A percentile compares a stretch with the other conserved stretches of the same genome.
Conservation (phyloP, 495 filamentous ascomycete species). For the Cetradonia linearis region DNA sequence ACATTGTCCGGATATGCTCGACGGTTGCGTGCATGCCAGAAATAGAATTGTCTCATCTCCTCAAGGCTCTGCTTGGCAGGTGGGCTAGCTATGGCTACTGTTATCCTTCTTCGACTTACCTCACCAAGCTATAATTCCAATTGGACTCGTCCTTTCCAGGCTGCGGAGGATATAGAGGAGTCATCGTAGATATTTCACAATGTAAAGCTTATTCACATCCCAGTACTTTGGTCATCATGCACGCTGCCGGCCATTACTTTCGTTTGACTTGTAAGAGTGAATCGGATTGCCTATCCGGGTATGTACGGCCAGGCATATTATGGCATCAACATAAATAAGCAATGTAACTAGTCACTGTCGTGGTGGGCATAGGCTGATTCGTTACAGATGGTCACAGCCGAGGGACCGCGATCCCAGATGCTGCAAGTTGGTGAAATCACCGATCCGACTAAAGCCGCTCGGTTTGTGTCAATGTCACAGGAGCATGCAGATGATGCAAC, state of each 20-base stretch:
- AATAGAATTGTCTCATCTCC: neutral
- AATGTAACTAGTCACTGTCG: neutral
- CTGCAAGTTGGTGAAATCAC: neutral
- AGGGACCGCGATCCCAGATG: constrained; percentile 6
- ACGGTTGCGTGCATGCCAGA: neutral
- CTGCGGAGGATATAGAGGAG: neutral
- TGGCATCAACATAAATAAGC: neutral
- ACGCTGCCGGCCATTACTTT: neutral
- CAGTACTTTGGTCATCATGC: neutral
- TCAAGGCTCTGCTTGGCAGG: neutral
- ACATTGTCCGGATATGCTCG: neutral
- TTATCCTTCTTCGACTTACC: neutral
- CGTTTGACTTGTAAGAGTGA: too few relatives aligned
- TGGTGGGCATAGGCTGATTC: neutral
- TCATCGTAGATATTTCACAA: neutral
- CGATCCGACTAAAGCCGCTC: constrained; percentile 13
- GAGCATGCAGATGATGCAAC: neutral
- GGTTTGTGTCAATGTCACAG: constrained; percentile 11
- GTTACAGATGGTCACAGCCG: neutral
- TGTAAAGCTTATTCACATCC: neutral
- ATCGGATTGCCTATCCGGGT: neutral
- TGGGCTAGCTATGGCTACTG: neutral
- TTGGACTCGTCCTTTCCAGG: too few relatives aligned
- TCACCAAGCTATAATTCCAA: neutral
- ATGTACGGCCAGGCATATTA: neutral